Evolutionary conservation across 306 rosid genomes (phyloP).

Genomic region (apple (Malus domestica)): DNA sequence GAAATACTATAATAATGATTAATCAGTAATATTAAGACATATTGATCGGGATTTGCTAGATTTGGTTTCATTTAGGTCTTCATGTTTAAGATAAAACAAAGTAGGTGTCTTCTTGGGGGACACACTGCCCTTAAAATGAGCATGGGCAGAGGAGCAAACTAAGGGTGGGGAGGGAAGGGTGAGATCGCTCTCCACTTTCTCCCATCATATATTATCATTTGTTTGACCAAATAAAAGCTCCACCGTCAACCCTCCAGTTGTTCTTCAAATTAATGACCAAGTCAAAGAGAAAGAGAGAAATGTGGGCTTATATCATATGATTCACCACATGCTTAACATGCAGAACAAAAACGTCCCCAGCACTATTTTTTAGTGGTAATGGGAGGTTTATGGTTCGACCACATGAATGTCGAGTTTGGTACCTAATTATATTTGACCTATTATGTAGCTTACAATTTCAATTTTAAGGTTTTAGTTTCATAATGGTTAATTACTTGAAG

Average conservation of each 20-base stretch:
- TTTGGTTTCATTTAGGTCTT: conserved; percentile 13
- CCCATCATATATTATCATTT: not conserved
- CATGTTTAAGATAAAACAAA: conserved; percentile 12
- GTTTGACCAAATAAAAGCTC: conserved; percentile 11
- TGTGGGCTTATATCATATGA: too few relatives aligned
- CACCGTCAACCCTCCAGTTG: not conserved
- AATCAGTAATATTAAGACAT: conserved; percentile 13
- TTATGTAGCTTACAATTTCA: too few relatives aligned
- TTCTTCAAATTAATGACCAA: not conserved
- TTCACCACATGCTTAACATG: not conserved
- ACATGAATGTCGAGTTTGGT: not conserved
- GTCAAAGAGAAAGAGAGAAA: too few relatives aligned
- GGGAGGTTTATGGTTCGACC: not conserved
- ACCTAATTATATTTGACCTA: too few relatives aligned
- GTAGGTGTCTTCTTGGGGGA: conserved; percentile 18
- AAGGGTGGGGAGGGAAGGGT: conserved; percentile 8
- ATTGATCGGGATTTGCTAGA: conserved; percentile 29
- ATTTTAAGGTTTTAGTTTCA: too few relatives aligned
- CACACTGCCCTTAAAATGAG: conserved; percentile 23
- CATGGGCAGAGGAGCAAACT: conserved; percentile 16
- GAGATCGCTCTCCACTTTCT: not conserved
- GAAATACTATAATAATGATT: not conserved
- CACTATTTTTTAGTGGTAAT: not conserved
- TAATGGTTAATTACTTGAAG: too few relatives aligned
- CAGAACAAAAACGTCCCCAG: not conserved